These are phyloP conservation scores for Ceratocystis cubensis DNA, from an alignment of 2,329 filamentous ascomycete species.

Conservation along the genomic window DNA sequence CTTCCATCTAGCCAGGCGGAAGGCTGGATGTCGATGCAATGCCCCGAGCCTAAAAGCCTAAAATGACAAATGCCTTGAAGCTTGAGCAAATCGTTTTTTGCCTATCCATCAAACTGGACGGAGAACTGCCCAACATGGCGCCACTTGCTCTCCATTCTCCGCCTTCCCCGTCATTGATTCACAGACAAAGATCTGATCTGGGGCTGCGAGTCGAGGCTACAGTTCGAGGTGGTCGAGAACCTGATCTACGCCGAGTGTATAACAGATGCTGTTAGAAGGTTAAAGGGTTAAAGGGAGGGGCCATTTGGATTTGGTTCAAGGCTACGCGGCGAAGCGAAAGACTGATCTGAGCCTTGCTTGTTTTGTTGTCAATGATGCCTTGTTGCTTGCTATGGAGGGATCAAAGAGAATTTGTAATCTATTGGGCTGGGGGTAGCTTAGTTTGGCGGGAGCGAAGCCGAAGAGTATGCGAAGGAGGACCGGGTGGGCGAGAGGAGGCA, in stretches of 20 bases:
- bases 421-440: neutral
- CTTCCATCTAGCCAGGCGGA: too few relatives aligned
- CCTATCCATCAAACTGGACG: too few relatives aligned
- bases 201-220: neutral
- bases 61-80: too few relatives aligned
- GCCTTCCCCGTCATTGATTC: too few relatives aligned
- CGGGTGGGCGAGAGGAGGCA: neutral
- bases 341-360: conserved; percentile 6
- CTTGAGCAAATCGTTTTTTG: too few relatives aligned
- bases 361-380: neutral
- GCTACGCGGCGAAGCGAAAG: conserved; percentile 3
- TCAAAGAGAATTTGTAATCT: neutral
- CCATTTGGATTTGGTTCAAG: too few relatives aligned
- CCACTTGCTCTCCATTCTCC: too few relatives aligned
- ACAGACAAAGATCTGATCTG: too few relatives aligned
- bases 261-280: neutral
- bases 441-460: neutral
- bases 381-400: neutral
- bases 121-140: too few relatives aligned
- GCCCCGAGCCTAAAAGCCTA: too few relatives aligned
- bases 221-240: neutral
- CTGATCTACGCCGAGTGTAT: neutral
- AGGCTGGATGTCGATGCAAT: too few relatives aligned
- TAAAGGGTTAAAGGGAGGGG: neutral
- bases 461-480: neutral